A percentile compares a stretch with the other conserved stretches of the same genome.
phyloP scores from a whole-genome alignment of 257 asterid species.

The Lantana camara region DNA sequence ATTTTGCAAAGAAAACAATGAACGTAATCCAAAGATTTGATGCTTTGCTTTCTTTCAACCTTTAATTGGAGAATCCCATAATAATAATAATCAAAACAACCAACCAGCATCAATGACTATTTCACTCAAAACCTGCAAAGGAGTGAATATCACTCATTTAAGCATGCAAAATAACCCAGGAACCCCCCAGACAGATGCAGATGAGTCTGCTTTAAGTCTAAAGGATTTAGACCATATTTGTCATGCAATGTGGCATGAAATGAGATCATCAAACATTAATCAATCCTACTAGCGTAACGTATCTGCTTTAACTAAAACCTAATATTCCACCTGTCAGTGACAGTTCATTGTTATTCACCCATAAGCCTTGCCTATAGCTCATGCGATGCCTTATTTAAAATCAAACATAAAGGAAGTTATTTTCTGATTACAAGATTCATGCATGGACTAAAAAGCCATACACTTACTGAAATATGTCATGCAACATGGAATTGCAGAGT shows the following conservation, averaged over 20 bases:
- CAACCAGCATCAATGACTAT: background rate
- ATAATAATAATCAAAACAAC: background rate
- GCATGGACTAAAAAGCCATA: constrained; percentile 4
- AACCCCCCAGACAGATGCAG: too few species aligned
- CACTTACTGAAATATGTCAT: background rate
- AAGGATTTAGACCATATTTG: too few species aligned
- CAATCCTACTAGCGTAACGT: too few species aligned
- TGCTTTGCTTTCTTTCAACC: background rate
- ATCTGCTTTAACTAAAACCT: constrained; percentile 5
- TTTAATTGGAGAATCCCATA: background rate
- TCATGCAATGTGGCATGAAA: too few species aligned
- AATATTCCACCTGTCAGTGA: background rate
- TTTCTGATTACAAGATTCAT: background rate
- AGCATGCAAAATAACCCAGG: background rate
- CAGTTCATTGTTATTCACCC: background rate
- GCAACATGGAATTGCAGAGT: background rate
- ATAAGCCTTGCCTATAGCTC: too few species aligned
- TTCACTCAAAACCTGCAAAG: background rate
- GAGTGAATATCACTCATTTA: background rate
- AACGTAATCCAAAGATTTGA: background rate
- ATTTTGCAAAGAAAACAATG: background rate
- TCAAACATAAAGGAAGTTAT: constrained; percentile 1
- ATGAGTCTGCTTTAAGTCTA: too few species aligned
- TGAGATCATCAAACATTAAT: too few species aligned
- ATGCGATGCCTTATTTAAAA: constrained; percentile 8